Conservation (phyloP, 768 basidiomycete species). For the Termitomyces sp. region DNA sequence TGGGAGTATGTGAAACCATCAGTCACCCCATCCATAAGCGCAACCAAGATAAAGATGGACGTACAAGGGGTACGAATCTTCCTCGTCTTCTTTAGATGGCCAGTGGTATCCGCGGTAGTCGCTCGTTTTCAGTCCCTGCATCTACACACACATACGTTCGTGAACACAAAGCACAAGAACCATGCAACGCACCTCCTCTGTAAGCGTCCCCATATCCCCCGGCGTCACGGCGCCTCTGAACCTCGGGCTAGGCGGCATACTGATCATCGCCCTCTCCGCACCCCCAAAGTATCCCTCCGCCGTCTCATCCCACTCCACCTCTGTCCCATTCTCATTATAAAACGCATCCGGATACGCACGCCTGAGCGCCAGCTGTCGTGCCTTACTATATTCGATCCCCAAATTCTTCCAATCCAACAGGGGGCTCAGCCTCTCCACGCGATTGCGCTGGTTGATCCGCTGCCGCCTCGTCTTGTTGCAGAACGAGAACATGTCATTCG, state of each 20-base stretch:
- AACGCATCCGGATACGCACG: slow-evolving; percentile 96
- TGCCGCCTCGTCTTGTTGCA: slow-evolving; percentile 86
- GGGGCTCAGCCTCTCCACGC: slow-evolving; percentile 91
- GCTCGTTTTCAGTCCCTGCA: slow-evolving; percentile 84
- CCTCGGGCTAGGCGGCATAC: slow-evolving; percentile 86
- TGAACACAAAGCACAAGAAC: background rate
- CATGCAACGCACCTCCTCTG: slow-evolving; percentile 61
- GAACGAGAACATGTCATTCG: slow-evolving; percentile 73
- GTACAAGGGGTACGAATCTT: slow-evolving; percentile 87
- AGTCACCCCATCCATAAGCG: slow-evolving; percentile 1
- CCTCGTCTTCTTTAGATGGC: slow-evolving; percentile 72
- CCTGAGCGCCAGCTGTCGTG: slow-evolving; percentile 85
- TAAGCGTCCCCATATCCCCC: slow-evolving; percentile 88
- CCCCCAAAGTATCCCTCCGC: slow-evolving; percentile 39
- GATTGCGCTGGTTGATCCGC: slow-evolving; percentile 97
- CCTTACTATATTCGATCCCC: slow-evolving; percentile 96
- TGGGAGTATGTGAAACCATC: slow-evolving; percentile 1
- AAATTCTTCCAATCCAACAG: slow-evolving; percentile 98
- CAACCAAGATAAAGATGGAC: slow-evolving; percentile 27
- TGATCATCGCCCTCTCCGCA: slow-evolving; percentile 62
- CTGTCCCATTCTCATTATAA: slow-evolving; percentile 40
- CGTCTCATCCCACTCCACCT: slow-evolving; percentile 36
- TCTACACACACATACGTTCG: slow-evolving; percentile 36
- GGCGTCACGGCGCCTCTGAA: slow-evolving; percentile 87
- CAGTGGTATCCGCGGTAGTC: slow-evolving; percentile 76